These are phyloP conservation scores for Amanita exitialis DNA, from an alignment of 768 basidiomycete species.

Conservation along the genomic window DNA sequence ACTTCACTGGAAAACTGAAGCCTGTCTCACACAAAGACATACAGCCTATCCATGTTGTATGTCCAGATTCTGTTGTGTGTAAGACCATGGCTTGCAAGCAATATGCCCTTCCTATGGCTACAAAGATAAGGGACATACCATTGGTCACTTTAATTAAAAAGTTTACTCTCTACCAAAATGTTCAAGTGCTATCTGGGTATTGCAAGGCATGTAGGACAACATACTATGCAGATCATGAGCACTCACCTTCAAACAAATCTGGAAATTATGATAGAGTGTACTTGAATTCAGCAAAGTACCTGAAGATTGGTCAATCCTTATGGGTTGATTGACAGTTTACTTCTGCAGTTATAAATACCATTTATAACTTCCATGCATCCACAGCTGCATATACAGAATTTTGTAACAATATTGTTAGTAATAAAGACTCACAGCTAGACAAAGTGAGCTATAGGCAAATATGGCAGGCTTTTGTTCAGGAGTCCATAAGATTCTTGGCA, in stretches of 20 bases:
- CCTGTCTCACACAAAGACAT: not conserved
- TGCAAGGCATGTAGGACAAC: not conserved
- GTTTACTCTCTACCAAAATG: not conserved
- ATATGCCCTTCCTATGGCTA: not conserved
- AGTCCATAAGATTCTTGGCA: constrained; percentile 11
- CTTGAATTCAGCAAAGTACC: not conserved
- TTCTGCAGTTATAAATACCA: not conserved
- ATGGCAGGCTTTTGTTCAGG: constrained; percentile 12
- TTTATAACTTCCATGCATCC: not conserved
- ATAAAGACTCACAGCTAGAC: not conserved
- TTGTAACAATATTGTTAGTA: not conserved
- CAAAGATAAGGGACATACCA: not conserved
- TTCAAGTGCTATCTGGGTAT: not conserved
- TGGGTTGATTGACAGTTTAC: not conserved
- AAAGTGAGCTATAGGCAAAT: not conserved
- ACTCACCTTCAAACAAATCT: not conserved
- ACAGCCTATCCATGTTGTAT: not conserved
- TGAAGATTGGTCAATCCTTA: not conserved
- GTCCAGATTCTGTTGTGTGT: not conserved
- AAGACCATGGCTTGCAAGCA: not conserved
- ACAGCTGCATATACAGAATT: not conserved
- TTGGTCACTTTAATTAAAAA: not conserved
- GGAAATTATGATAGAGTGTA: not conserved
- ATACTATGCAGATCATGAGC: not conserved
- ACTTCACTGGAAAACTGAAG: not conserved